These are phyloP conservation scores for Malus hybrid DNA, from an alignment of 331 rosid species.

Conservation along the genomic window DNA sequence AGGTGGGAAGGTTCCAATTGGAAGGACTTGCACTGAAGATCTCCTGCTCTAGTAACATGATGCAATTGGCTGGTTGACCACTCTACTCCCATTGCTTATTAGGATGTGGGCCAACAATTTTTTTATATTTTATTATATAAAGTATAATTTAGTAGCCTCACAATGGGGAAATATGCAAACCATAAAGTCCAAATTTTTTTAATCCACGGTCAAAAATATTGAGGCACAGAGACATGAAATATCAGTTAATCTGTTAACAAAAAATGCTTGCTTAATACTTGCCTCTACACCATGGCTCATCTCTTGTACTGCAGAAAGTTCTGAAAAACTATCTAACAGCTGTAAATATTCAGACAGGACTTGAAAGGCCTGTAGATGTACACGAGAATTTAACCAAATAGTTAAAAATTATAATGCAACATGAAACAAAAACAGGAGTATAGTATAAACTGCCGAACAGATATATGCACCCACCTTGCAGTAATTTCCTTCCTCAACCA, in stretches of 20 bases:
- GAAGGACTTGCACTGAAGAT: not conserved
- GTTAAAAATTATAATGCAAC: conserved; percentile 4
- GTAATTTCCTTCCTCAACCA: conserved; percentile 86
- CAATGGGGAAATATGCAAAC: not conserved
- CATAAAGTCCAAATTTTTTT: not conserved
- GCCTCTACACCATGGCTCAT: conserved; percentile 95
- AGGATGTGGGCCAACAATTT: not conserved
- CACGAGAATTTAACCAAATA: conserved; percentile 12
- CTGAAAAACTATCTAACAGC: conserved; percentile 83
- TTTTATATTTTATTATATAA: not conserved
- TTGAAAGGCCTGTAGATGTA: conserved; percentile 79
- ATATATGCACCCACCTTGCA: conserved; percentile 60
- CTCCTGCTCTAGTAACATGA: not conserved
- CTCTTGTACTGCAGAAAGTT: conserved; percentile 86
- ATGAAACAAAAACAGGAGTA: not conserved
- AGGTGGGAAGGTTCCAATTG: not conserved
- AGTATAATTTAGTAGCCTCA: not conserved
- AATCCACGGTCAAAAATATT: not conserved
- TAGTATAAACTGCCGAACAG: conserved; percentile 22
- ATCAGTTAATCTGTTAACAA: not conserved
- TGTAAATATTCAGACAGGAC: conserved; percentile 94
- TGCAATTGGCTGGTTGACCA: not conserved
- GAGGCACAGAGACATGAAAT: not conserved
- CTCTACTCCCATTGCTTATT: not conserved
- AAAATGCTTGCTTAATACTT: conserved; percentile 27